Base-by-base conservation (phyloP, 2,329 filamentous ascomycete genomes). In the Colletotrichum higginsianum region DNA sequence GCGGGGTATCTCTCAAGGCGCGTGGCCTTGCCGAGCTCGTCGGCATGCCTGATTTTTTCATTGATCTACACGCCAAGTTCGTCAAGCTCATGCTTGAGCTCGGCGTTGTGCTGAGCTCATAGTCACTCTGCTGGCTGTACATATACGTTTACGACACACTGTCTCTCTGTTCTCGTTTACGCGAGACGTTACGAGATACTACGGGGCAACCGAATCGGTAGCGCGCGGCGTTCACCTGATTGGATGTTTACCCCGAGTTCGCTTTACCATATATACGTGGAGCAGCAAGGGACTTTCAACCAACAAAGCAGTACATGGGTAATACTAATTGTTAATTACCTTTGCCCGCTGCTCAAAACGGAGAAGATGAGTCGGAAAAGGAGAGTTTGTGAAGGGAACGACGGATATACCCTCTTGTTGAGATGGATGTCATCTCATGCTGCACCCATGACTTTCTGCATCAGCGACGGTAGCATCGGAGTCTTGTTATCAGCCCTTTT, bases 41-140 rank as follows among this genome's bases (percentile, higher is more conserved):
- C 38, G 91, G 91, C 23, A 83, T 89, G 75, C 90, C 91, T 5
- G 90, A 92, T 77, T 91, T 93, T 76, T 93, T 93, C 75, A 88
- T 92, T 67, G 88, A 92, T 81, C 81, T 93, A 72, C 91, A 93
- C 78, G 83, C 86, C 49, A 85, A 86, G 73, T 93, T 93, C 77
- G 91, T 92, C 35, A 85, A 87, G 76, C 82, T 93, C 50, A 81
- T 92, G 63, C 83, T 91, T 18, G 89, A 92, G 78, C 83, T 90
- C 38, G 86, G 87, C 18, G 85, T 89, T 15, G 85, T 86, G 30
- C 78, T 90, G 53, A 88, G 84, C 72, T 85, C 86, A 12, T 89
- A 74, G 79, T 44, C 30, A 23, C 30, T 21, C 15, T 5, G 13
- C 42, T 50, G 55, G 56, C 58, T 65, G 67, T 52, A 61, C 47